A percentile compares a stretch with the other conserved stretches of the same genome.
phyloP scores from a whole-genome alignment of 225 moss, liverwort and hornwort species.

The Marchantia paleacea region DNA sequence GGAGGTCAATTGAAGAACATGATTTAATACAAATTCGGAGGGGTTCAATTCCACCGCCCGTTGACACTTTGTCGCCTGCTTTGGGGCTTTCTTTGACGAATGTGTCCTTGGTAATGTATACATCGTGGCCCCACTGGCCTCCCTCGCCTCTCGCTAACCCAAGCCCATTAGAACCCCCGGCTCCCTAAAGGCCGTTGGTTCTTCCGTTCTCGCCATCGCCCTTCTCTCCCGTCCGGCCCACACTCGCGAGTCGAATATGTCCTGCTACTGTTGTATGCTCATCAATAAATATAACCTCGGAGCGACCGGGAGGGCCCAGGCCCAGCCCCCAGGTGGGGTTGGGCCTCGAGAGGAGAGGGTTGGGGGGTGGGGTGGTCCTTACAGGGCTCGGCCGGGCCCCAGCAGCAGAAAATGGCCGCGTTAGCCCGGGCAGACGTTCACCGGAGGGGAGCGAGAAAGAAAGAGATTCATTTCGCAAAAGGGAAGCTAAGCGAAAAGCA shows the following conservation, averaged over 20 bases:
- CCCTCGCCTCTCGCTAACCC: background rate
- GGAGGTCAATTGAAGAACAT: background rate
- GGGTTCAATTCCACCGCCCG: slow-evolving; percentile 6
- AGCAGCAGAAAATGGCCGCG: no score
- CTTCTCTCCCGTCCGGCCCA: background rate
- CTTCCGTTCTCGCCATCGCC: background rate
- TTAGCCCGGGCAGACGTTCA: no score
- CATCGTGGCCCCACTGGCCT: background rate
- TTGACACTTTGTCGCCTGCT: slow-evolving; percentile 8
- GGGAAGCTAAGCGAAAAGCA: background rate
- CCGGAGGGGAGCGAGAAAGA: no score
- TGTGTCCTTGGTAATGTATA: background rate
- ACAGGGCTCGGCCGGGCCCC: no score
- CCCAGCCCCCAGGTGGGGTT: background rate
- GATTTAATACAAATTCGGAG: background rate
- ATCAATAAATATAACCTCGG: background rate
- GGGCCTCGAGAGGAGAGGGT: background rate
- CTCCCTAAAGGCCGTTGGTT: background rate
- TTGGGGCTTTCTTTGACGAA: background rate
- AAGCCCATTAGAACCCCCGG: background rate
- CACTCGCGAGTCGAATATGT: background rate
- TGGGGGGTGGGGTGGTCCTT: no score
- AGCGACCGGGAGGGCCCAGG: background rate
- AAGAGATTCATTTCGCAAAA: background rate
- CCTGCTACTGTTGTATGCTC: background rate